Percentiles rank a stretch among this genome's conserved stretches.
These are phyloP conservation scores for Colletotrichum simmondsii DNA, from an alignment of 2,329 filamentous ascomycete species.

Conservation along the genomic window DNA sequence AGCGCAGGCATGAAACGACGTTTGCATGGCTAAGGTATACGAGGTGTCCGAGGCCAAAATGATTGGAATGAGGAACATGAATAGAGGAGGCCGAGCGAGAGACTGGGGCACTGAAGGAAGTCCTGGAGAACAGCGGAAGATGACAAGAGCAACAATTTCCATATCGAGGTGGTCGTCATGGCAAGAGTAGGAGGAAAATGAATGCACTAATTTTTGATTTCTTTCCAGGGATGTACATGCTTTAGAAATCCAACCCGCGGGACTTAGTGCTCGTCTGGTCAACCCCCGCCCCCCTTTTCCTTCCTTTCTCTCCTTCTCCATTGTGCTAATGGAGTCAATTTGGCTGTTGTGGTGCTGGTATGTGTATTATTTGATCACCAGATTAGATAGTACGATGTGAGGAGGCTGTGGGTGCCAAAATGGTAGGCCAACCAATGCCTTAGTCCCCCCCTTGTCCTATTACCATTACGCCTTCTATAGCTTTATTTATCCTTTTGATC, in stretches of 20 bases:
- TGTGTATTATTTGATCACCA: too few species aligned
- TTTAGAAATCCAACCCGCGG: not conserved
- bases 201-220: not conserved
- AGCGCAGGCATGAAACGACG: not conserved
- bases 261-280: not conserved
- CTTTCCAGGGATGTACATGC: not conserved
- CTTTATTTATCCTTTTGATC: too few species aligned
- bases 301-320: too few species aligned
- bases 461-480: too few species aligned
- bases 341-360: too few species aligned
- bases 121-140: not conserved
- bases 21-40: not conserved
- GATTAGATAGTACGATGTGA: too few species aligned
- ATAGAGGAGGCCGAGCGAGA: not conserved
- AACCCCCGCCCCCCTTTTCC: too few species aligned
- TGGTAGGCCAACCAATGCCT: too few species aligned
- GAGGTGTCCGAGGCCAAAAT: not conserved
- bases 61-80: not conserved
- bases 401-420: too few species aligned
- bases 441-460: too few species aligned
- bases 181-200: not conserved
- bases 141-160: not conserved
- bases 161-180: not conserved
- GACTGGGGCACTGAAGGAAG: not conserved
- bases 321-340: too few species aligned